Base-by-base conservation (phyloP, 2,329 filamentous ascomycete species). In the Thelonectria blattea region DNA sequence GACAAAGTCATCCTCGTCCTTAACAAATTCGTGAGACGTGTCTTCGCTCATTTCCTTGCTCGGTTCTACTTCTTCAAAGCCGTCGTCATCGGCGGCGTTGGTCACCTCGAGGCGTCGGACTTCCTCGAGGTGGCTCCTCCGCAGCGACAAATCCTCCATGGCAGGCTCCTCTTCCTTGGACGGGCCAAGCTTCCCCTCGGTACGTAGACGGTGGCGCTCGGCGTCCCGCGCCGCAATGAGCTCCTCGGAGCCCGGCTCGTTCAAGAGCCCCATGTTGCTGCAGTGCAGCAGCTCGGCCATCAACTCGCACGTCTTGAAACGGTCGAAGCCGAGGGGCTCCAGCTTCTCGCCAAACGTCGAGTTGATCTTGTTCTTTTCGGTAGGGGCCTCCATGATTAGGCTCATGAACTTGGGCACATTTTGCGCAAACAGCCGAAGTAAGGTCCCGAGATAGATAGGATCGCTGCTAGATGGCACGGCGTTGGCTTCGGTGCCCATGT, bases 281-380 rank as follows among this genome's bases (percentile, higher is more conserved):
- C 95, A 99, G 76, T 99, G 95, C 41, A 99, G 80, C 46, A 99
- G 82, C 76, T 99, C 95, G 1, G 95, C 95, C 95, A 99, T 98
- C 61, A 99, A 83, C 77, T 99, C 95, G 76, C 95, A 99, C 0
- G 95, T 98, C 81, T 99, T 99, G 82, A 99, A 99, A 18, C 95
- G 86, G 76, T 99, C 95, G 73, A 99, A 99, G 2, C 95, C 95
- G 10, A 99, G 84, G 4, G 95, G 94, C 75, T 98, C 93, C 53
- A 99, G 93, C 75, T 90, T 91, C 47, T 89, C 87, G 53, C 93
- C 93, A 80, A 96, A 99, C 0, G 95, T 95, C 3, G 93, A 94
- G 68, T 88, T 90, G 39, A 97, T 81, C 59, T 89, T 88, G 47
- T 89, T 86, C 73, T 91, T 89, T 69, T 89, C 88, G 3, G 89